Evolutionary conservation across 495 filamentous ascomycete genomes (phyloP).

Genomic region (Annulohypoxylon moriforme): DNA sequence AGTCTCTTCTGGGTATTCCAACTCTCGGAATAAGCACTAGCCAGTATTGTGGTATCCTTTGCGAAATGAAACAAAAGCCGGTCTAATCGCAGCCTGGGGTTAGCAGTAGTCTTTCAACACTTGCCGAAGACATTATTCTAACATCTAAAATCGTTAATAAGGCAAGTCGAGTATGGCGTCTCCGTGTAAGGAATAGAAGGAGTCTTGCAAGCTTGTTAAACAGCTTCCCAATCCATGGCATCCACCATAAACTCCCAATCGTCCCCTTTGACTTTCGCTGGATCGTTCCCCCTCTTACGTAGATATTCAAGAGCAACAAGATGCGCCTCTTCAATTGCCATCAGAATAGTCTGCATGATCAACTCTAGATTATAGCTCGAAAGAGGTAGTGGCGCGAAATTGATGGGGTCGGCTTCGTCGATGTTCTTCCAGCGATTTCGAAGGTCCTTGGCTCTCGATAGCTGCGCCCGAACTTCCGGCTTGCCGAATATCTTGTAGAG

Average conservation of each 20-base stretch:
- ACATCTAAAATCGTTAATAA: neutral
- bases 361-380: slow-evolving; percentile 66
- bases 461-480: slow-evolving; percentile 58
- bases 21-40: neutral
- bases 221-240: slow-evolving; percentile 73
- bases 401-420: slow-evolving; percentile 50
- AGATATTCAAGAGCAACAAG: slow-evolving; percentile 47
- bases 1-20: neutral
- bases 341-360: slow-evolving; percentile 60
- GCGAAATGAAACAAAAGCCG: neutral
- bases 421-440: slow-evolving; percentile 76
- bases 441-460: slow-evolving; percentile 71
- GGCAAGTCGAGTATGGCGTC: neutral
- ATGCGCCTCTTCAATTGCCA: slow-evolving; percentile 54
- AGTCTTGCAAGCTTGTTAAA: slow-evolving; percentile 44
- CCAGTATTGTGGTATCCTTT: neutral
- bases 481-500: slow-evolving; percentile 62
- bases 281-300: slow-evolving; percentile 48
- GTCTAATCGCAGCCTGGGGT: neutral
- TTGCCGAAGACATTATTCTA: neutral
- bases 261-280: slow-evolving; percentile 45
- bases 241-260: slow-evolving; percentile 72
- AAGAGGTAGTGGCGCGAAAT: slow-evolving; percentile 53
- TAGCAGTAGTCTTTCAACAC: neutral
- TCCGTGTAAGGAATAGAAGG: neutral